phyloP scores from a whole-genome alignment of 192 early-diverging fungal species.

The Podila clonocystis region DNA sequence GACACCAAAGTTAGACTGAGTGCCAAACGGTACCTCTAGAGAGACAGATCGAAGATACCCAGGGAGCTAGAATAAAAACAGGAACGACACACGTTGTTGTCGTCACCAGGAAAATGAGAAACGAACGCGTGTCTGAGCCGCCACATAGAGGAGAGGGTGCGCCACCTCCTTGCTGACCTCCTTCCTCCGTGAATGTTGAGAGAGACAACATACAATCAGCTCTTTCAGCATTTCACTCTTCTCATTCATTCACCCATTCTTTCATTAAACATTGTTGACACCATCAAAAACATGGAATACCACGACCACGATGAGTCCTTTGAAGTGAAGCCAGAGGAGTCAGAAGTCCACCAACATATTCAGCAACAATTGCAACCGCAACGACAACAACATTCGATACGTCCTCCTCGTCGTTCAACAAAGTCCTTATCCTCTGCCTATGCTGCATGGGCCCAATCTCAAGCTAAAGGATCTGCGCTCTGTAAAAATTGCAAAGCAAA shows the following conservation, averaged over 20 bases:
- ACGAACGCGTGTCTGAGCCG: too few species aligned
- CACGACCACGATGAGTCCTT: background rate
- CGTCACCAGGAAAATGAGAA: too few species aligned
- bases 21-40: conserved; percentile 79
- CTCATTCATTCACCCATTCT: background rate
- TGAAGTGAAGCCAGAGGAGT: background rate
- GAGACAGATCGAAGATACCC: background rate
- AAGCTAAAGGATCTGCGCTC: conserved; percentile 25
- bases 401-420: background rate
- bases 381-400: background rate
- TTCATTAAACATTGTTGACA: background rate
- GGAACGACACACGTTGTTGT: background rate
- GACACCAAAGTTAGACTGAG: conserved; percentile 80
- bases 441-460: conserved; percentile 37
- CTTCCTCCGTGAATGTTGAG: background rate
- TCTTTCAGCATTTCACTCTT: background rate
- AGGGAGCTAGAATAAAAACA: conserved; percentile 7
- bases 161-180: too few species aligned
- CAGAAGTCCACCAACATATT: conserved; percentile 6
- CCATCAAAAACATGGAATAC: background rate
- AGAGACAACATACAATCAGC: background rate
- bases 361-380: conserved; percentile 10
- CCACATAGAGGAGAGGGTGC: too few species aligned
- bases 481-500: conserved; percentile 19
- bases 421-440: conserved; percentile 20